Percentiles rank a stretch among this genome's conserved stretches.
These are phyloP conservation scores for Pseudognaphalium luteoalbum DNA, from an alignment of 129 eudicot species.

Conservation along the genomic window DNA sequence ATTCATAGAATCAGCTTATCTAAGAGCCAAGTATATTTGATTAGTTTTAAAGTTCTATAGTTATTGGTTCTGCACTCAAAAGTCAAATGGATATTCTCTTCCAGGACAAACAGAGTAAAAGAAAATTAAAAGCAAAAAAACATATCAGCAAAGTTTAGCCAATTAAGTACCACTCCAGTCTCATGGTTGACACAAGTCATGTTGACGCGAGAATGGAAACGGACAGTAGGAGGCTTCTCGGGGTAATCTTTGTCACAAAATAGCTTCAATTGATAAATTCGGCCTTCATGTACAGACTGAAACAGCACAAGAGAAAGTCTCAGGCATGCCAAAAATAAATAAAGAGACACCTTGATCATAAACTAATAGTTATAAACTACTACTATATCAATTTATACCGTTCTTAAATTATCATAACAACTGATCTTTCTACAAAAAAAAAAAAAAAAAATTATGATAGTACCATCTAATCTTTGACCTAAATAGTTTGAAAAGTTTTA, in stretches of 20 bases:
- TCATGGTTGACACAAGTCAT: conserved; percentile 85
- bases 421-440: too few relatives aligned
- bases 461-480: too few relatives aligned
- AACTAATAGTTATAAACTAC: too few relatives aligned
- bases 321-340: neutral
- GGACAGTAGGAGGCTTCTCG: conserved; percentile 88
- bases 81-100: conserved; percentile 1
- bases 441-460: too few relatives aligned
- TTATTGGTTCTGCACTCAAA: neutral
- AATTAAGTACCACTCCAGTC: conserved; percentile 69
- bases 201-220: conserved; percentile 80
- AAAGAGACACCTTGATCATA: too few relatives aligned
- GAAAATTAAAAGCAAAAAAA: too few relatives aligned
- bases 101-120: neutral
- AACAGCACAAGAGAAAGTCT: conserved; percentile 2
- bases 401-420: too few relatives aligned
- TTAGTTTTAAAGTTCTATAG: neutral
- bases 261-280: conserved; percentile 88
- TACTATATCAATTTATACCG: too few relatives aligned
- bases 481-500: too few relatives aligned
- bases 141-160: neutral
- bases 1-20: neutral
- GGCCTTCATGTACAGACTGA: conserved; percentile 93
- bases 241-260: conserved; percentile 97
- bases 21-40: neutral